Conservation (phyloP, 2,329 filamentous ascomycete species). For the Didymella pinodella region DNA sequence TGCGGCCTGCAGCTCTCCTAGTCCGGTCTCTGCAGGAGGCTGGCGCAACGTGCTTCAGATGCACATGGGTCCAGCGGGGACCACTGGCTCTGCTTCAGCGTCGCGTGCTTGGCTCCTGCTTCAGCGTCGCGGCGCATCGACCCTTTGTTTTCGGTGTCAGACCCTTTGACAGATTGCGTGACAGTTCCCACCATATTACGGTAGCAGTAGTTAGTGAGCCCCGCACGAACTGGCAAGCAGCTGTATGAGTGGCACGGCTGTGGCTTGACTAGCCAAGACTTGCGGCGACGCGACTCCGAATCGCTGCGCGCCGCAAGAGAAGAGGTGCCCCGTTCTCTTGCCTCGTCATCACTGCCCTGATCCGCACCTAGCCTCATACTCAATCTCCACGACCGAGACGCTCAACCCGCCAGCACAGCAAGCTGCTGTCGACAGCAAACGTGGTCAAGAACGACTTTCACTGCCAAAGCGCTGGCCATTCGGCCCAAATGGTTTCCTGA, state of each 20-base stretch:
- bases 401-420: background rate
- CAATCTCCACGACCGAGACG: background rate
- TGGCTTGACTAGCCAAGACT: constrained; percentile 4
- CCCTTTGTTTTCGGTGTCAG: background rate
- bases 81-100: constrained; percentile 12
- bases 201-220: background rate
- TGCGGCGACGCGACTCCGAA: constrained; percentile 20
- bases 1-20: background rate
- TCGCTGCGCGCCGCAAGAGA: constrained; percentile 5
- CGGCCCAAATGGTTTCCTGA: constrained; percentile 40
- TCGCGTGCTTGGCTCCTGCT: constrained; percentile 16
- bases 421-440: constrained; percentile 2
- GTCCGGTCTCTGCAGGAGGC: constrained; percentile 7
- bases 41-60: constrained; percentile 21
- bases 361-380: background rate
- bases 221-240: background rate
- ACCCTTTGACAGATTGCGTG: background rate
- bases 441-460: background rate
- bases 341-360: constrained; percentile 5
- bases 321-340: background rate
- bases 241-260: too few relatives aligned
- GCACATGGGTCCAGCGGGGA: constrained; percentile 10
- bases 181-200: too few relatives aligned
- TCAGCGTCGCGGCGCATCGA: constrained; percentile 7
- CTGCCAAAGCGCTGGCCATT: background rate